A percentile compares a stretch with the other conserved stretches of the same genome.
Evolutionary conservation across 768 basidiomycete species (phyloP).

Genomic region (Leucosporidium scottii): DNA sequence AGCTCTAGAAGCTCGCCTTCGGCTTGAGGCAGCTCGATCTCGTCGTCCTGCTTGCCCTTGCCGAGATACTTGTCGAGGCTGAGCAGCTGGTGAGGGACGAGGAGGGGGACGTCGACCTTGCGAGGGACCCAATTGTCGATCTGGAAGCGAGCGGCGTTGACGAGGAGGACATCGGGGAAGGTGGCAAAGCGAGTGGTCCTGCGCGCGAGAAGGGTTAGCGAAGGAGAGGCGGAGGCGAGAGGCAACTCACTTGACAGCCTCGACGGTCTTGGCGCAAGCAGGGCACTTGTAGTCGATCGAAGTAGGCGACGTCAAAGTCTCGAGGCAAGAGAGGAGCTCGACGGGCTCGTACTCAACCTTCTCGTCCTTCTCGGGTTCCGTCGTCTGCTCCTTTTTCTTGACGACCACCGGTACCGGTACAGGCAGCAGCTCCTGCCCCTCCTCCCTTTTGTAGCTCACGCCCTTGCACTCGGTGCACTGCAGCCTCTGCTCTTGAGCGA

Average conservation of each 20-base stretch:
- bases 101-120: conserved; percentile 85
- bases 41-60: conserved; percentile 60
- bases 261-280: conserved; percentile 59
- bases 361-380: conserved; percentile 18
- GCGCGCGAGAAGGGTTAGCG: conserved; percentile 1
- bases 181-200: conserved; percentile 72
- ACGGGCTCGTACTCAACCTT: conserved; percentile 62
- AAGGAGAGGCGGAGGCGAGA: background rate
- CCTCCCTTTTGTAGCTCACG: conserved; percentile 75
- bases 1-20: conserved; percentile 34
- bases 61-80: conserved; percentile 62
- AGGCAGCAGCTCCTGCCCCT: conserved; percentile 61
- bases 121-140: conserved; percentile 93
- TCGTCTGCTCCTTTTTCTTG: conserved; percentile 40
- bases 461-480: conserved; percentile 70
- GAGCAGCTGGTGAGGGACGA: conserved; percentile 59
- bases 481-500: conserved; percentile 77
- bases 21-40: conserved; percentile 62
- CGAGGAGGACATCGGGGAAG: conserved; percentile 77
- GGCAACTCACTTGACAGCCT: conserved; percentile 60
- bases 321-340: conserved; percentile 56
- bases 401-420: conserved; percentile 66
- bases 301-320: conserved; percentile 48
- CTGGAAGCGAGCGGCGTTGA: conserved; percentile 91
- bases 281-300: conserved; percentile 75